These are phyloP conservation scores for Orbilia brochopaga DNA, from an alignment of 2,329 filamentous ascomycete species.

Conservation along the genomic window DNA sequence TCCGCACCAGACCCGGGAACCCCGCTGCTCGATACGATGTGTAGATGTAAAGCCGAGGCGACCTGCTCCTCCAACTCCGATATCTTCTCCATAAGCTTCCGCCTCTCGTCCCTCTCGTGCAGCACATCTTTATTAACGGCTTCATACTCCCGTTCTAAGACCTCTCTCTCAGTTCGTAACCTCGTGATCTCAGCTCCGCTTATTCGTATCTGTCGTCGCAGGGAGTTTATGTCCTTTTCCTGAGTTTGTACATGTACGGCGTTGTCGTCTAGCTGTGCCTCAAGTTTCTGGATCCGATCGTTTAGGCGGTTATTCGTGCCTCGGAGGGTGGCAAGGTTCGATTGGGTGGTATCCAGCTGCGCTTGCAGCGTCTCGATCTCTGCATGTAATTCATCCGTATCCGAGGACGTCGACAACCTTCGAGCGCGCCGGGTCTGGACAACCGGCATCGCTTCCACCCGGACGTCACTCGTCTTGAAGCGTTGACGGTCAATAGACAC, in stretches of 20 bases:
- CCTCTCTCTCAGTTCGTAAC: conserved; percentile 48
- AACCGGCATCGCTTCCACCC: conserved; percentile 46
- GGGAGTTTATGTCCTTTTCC: conserved; percentile 47
- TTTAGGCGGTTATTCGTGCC: conserved; percentile 46
- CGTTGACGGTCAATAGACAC: conserved; percentile 51
- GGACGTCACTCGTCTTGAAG: conserved; percentile 47
- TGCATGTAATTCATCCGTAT: conserved; percentile 42
- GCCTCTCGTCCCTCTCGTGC: conserved; percentile 34
- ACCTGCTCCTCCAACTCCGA: conserved; percentile 42
- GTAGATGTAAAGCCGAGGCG: conserved; percentile 43
- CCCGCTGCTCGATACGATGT: conserved; percentile 38
- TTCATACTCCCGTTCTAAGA: conserved; percentile 47
- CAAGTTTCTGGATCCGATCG: conserved; percentile 46
- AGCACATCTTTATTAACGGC: conserved; percentile 36
- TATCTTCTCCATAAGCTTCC: conserved; percentile 49
- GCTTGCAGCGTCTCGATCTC: conserved; percentile 48
- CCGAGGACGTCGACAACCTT: conserved; percentile 46
- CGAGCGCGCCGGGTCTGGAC: conserved; percentile 39
- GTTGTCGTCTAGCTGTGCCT: conserved; percentile 49
- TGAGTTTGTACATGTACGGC: conserved; percentile 48
- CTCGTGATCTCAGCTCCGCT: conserved; percentile 48
- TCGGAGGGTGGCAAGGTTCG: conserved; percentile 37
- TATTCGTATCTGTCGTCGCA: conserved; percentile 50
- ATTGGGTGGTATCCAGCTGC: conserved; percentile 49
- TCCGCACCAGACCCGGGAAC: conserved; percentile 8